These are phyloP conservation scores for Clitopilus passeckerianus DNA, from an alignment of 768 basidiomycete genomes.

Conservation along the genomic window DNA sequence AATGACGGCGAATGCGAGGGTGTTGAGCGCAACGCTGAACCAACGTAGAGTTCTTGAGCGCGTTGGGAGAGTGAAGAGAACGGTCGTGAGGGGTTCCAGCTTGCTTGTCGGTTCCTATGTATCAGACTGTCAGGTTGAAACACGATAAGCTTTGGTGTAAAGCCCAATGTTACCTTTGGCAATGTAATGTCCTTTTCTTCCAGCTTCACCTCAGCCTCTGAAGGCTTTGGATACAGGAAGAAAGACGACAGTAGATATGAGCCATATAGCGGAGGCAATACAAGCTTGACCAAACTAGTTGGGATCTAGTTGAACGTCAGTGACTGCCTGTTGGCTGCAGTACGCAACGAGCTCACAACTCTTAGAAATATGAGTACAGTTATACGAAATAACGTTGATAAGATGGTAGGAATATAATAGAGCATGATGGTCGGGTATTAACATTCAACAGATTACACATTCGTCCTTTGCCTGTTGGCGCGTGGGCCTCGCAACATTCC, in stretches of 20 bases:
- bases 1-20: constrained; percentile 24
- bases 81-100: constrained; percentile 1
- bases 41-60: constrained; percentile 21
- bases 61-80: constrained; percentile 30
- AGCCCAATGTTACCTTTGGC: background rate
- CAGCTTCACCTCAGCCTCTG: background rate
- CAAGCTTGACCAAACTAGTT: constrained; percentile 24
- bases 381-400: constrained; percentile 36
- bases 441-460: constrained; percentile 66
- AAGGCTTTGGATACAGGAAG: constrained; percentile 7
- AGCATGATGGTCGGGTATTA: constrained; percentile 11
- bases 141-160: background rate
- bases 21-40: constrained; percentile 26
- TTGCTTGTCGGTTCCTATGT: background rate
- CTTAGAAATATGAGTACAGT: constrained; percentile 43
- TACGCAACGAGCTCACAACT: constrained; percentile 29
- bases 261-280: constrained; percentile 24
- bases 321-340: background rate
- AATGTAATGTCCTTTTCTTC: constrained; percentile 6
- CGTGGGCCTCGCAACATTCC: constrained; percentile 79
- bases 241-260: constrained; percentile 19
- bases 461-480: constrained; percentile 93
- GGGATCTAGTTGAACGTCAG: constrained; percentile 28
- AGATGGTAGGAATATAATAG: constrained; percentile 17
- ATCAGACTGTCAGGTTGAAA: constrained; percentile 5